phyloP scores from a whole-genome alignment of 179 eudicot species.

The Heliamphora pulchella region DNA sequence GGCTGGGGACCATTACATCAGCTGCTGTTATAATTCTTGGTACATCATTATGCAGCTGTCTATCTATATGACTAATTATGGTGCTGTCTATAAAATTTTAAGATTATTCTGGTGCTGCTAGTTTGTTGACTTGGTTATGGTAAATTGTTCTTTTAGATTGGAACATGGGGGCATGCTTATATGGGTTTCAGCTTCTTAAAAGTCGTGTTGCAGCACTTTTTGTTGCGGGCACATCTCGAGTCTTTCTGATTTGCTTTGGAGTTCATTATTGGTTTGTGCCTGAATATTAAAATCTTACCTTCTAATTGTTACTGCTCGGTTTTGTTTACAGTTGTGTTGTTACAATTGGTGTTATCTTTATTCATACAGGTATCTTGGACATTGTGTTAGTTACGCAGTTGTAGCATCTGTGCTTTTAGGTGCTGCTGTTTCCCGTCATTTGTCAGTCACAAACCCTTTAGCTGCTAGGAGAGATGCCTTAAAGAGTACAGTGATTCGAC shows the following conservation, averaged over 20 bases:
- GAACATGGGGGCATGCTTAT: conserved; percentile 98
- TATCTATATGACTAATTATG: conserved; percentile 11
- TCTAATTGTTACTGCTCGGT: not conserved
- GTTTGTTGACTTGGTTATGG: not conserved
- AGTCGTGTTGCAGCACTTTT: conserved; percentile 78
- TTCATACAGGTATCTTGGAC: conserved; percentile 76
- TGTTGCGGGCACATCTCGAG: conserved; percentile 90
- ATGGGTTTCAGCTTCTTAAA: conserved; percentile 80
- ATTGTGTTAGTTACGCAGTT: conserved; percentile 90
- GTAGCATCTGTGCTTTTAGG: conserved; percentile 94
- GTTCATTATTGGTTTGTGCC: conserved; percentile 85
- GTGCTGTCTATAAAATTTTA: conserved; percentile 2
- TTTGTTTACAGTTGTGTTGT: not conserved
- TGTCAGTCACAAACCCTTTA: conserved; percentile 73
- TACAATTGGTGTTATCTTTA: conserved; percentile 13
- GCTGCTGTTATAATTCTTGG: conserved; percentile 92
- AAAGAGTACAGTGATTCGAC: conserved; percentile 89
- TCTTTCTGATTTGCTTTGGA: conserved; percentile 93
- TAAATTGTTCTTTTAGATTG: conserved; percentile 51
- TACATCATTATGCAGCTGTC: conserved; percentile 22
- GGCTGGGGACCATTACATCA: conserved; percentile 96
- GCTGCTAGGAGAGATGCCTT: conserved; percentile 97
- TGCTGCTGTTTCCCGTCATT: conserved; percentile 95
- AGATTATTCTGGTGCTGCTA: not conserved
- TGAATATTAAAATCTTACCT: not conserved